Conservation (phyloP, 495 filamentous ascomycete genomes). For the Talaromyces trachyspermus region DNA sequence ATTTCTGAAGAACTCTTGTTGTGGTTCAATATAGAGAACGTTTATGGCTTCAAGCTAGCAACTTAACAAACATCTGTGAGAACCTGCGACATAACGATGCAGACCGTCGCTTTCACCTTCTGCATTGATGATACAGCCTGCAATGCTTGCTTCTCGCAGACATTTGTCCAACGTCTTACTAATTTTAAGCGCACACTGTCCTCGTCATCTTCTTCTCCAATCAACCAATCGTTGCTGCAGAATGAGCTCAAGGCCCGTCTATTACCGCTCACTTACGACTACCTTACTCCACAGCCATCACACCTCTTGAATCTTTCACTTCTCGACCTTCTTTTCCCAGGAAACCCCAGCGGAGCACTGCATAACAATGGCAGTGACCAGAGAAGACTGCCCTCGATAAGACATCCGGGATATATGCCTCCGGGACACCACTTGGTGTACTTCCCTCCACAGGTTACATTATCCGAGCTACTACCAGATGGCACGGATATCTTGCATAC, state of each 20-base stretch:
- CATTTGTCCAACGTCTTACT: background rate
- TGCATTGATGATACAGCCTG: slow-evolving; percentile 3
- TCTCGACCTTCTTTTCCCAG: slow-evolving; percentile 45
- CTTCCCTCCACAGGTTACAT: slow-evolving; percentile 56
- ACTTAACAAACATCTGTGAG: too few relatives aligned
- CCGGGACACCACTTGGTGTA: slow-evolving; percentile 59
- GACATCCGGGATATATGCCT: slow-evolving; percentile 31
- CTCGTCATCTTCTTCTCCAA: background rate
- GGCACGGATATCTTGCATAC: slow-evolving; percentile 65
- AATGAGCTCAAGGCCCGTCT: slow-evolving; percentile 37
- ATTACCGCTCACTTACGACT: slow-evolving; percentile 53
- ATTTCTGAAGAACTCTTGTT: too few relatives aligned
- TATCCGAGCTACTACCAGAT: slow-evolving; percentile 55
- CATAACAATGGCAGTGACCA: slow-evolving; percentile 6
- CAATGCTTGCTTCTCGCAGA: slow-evolving; percentile 4
- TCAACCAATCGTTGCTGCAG: slow-evolving; percentile 13
- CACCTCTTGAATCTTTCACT: slow-evolving; percentile 60
- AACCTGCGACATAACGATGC: too few relatives aligned
- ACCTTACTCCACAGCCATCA: slow-evolving; percentile 55
- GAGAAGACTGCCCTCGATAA: slow-evolving; percentile 27
- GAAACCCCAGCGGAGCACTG: background rate
- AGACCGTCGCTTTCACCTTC: too few relatives aligned
- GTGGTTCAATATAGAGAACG: too few relatives aligned
- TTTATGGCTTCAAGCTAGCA: too few relatives aligned
- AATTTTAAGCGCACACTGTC: background rate